Percentiles rank a stretch among this genome's conserved stretches.
These are phyloP conservation scores for Echium plantagineum DNA, from an alignment of 257 asterid genomes.

Conservation along the genomic window DNA sequence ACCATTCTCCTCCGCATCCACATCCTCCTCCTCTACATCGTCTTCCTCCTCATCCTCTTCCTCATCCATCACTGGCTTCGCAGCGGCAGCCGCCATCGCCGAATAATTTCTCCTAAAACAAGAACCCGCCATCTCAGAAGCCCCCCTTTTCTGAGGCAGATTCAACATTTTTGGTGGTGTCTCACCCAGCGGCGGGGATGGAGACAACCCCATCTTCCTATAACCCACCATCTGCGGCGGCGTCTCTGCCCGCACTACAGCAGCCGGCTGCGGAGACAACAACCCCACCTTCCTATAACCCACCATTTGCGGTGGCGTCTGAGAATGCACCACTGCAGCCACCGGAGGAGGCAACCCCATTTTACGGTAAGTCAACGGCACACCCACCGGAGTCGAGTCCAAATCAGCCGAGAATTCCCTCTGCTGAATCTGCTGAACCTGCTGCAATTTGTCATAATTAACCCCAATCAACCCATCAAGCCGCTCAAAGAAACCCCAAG, in stretches of 20 bases:
- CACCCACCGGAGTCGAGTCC: constrained; percentile 20
- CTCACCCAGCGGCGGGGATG: constrained; percentile 22
- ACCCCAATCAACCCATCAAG: constrained; percentile 46
- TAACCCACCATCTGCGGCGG: too few relatives aligned
- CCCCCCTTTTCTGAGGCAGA: constrained; percentile 62
- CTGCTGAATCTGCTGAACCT: too few relatives aligned
- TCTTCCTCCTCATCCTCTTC: constrained; percentile 31
- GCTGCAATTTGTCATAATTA: constrained; percentile 11
- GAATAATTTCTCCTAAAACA: constrained; percentile 53
- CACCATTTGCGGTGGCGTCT: neutral
- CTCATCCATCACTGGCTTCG: constrained; percentile 35
- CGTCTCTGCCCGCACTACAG: constrained; percentile 12
- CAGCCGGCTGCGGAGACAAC: constrained; percentile 20
- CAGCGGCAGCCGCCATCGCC: constrained; percentile 50
- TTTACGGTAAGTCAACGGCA: constrained; percentile 19
- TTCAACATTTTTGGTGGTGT: too few relatives aligned
- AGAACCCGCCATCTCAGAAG: constrained; percentile 21
- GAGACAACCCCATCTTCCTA: too few relatives aligned
- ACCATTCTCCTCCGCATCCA: constrained; percentile 24
- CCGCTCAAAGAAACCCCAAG: constrained; percentile 58
- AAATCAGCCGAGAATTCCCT: neutral
- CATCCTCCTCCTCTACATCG: too few relatives aligned
- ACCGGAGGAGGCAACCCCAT: constrained; percentile 16
- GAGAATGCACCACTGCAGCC: constrained; percentile 14
- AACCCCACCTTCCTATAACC: constrained; percentile 43